Evolutionary conservation across 2,329 filamentous ascomycete genomes (phyloP), one percentile per base, ranked within the genome.

Genomic region (Trichoderma oligosporum): DNA sequence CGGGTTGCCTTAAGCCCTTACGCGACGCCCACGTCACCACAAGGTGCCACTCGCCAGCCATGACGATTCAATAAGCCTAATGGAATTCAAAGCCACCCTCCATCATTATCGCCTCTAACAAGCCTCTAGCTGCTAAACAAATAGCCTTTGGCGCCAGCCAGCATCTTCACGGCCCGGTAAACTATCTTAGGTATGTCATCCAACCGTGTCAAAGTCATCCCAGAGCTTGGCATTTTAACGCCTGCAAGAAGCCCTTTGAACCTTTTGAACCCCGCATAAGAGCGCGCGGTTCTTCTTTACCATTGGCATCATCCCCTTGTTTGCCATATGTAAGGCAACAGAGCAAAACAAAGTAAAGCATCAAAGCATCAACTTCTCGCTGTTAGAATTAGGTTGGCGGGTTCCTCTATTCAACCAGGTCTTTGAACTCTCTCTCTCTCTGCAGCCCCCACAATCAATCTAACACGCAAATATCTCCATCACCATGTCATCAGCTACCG

Each of bases 401-500:
- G 36, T 33, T 33, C 27, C 49, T 55, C 11, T 51, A 33, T 27
- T 22, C 29, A 11, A 54, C 33, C 39, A 29, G n/a, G n/a, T n/a
- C n/a, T n/a, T n/a, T n/a, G n/a, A n/a, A n/a, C n/a, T n/a, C n/a
- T n/a, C n/a, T n/a, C n/a, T n/a, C n/a, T 25, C 49, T 42, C 38
- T 38, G 38, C 54, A 49, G 22, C 44, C 41, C 52, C 41, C 52
- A 16, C 41, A n/a, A n/a, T n/a, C n/a, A n/a, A n/a, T n/a, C n/a
- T n/a, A n/a, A n/a, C n/a, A n/a, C 24, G 33, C 27, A 48, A 47
- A 38, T 29, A 55, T 54, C 24, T 14, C 27, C 36, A 9, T 57
- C 54, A 36, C 11, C 24, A 57, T 57, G 61, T 66, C 68, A 61
- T 44, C 64, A 39, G 54, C 62, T 8, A 25, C 63, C 36, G 64